A percentile compares a stretch with the other conserved stretches of the same genome.
These are phyloP conservation scores for Cucurbitaria berberidis DNA, from an alignment of 2,329 filamentous ascomycete genomes.

Conservation along the genomic window DNA sequence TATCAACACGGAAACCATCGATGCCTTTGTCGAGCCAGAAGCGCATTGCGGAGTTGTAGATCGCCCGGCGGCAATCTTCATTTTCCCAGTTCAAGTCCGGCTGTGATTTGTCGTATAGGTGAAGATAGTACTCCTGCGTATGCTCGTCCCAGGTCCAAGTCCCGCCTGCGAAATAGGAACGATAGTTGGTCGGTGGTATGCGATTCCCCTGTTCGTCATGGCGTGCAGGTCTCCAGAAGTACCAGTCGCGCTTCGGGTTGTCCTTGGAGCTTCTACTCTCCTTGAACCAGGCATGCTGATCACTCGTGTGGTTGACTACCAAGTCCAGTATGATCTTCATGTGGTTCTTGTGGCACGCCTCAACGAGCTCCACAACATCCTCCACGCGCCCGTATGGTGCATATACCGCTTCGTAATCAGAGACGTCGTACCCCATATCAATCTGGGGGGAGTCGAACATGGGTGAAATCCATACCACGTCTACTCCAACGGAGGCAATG, in stretches of 20 bases:
- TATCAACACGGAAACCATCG: constrained; percentile 57
- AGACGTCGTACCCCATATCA: constrained; percentile 75
- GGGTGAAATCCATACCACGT: constrained; percentile 72
- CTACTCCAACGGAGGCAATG: constrained; percentile 60
- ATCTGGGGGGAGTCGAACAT: constrained; percentile 69
- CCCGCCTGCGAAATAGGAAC: constrained; percentile 49
- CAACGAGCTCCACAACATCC: constrained; percentile 69
- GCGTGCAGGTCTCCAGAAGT: constrained; percentile 67
- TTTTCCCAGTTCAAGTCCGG: constrained; percentile 59
- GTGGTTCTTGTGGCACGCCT: constrained; percentile 64
- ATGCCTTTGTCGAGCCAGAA: constrained; percentile 58
- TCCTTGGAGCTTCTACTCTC: constrained; percentile 67
- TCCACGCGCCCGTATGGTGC: constrained; percentile 69
- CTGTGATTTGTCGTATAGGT: constrained; percentile 55
- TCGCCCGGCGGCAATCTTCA: constrained; percentile 51
- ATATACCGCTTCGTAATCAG: constrained; percentile 71
- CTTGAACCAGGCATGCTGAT: constrained; percentile 74
- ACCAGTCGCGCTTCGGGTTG: constrained; percentile 73
- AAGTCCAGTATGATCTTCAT: constrained; percentile 78
- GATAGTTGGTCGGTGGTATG: constrained; percentile 64
- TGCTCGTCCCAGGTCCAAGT: constrained; percentile 54
- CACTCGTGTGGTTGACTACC: constrained; percentile 78
- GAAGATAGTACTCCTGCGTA: constrained; percentile 56
- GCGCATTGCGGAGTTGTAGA: constrained; percentile 53
- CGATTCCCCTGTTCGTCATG: constrained; percentile 61